Evolutionary conservation across 1,284 basidiomycete species (phyloP).

Genomic region (Gomphus bonarii): DNA sequence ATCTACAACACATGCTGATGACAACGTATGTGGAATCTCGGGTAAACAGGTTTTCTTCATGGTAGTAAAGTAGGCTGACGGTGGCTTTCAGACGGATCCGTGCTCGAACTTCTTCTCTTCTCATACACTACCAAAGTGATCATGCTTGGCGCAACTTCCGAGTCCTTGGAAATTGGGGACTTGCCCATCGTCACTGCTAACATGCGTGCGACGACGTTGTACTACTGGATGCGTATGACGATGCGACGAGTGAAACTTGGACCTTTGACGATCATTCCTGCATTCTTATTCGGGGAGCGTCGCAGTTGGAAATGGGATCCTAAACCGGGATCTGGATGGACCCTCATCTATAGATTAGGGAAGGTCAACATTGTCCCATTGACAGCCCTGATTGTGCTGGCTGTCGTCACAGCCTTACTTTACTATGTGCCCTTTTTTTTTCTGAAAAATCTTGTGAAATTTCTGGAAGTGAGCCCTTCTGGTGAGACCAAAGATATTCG

Average conservation of each 20-base stretch:
- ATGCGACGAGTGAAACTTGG: conserved; percentile 31
- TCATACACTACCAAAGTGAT: conserved; percentile 79
- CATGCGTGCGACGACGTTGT: conserved; percentile 59
- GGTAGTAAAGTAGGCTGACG: not conserved
- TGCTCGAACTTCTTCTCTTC: conserved; percentile 60
- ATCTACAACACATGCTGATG: conserved; percentile 42
- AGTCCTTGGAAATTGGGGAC: conserved; percentile 76
- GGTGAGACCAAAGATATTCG: conserved; percentile 39
- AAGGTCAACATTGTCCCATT: conserved; percentile 40
- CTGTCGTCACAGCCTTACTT: conserved; percentile 49
- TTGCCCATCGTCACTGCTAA: conserved; percentile 66
- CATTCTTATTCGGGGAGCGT: not conserved
- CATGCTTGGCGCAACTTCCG: conserved; percentile 63
- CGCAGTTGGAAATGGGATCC: conserved; percentile 17
- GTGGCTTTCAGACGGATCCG: conserved; percentile 30
- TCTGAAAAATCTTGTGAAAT: conserved; percentile 57
- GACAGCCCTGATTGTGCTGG: conserved; percentile 39
- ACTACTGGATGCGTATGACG: conserved; percentile 33
- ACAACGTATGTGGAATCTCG: conserved; percentile 57
- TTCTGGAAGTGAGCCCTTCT: conserved; percentile 54
- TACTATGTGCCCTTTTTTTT: conserved; percentile 79
- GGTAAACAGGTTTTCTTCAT: conserved; percentile 24
- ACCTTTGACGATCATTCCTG: conserved; percentile 16
- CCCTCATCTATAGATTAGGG: conserved; percentile 46
- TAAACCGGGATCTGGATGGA: conserved; percentile 47